Conservation (phyloP, 768 basidiomycete genomes). For the Lactifluus pinguis region DNA sequence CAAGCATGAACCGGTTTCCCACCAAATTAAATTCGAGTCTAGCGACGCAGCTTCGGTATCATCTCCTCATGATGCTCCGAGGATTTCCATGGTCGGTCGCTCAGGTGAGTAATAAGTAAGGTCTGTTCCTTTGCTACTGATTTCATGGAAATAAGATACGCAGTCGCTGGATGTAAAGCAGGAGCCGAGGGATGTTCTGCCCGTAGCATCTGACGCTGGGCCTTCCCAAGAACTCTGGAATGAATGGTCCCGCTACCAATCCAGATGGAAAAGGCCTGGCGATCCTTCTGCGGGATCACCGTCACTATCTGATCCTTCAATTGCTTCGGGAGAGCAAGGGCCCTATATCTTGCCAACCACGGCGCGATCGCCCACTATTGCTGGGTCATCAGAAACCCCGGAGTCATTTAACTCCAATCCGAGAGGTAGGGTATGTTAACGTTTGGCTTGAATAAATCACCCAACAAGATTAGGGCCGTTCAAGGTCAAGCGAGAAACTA, state of each 20-base stretch:
- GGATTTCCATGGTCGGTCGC: too few species aligned
- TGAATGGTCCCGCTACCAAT: constrained; percentile 6
- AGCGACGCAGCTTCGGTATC: neutral
- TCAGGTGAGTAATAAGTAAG: neutral
- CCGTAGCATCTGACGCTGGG: neutral
- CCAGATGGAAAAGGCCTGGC: neutral
- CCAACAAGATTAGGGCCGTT: neutral
- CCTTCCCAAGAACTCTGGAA: constrained; percentile 1
- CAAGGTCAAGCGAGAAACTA: neutral
- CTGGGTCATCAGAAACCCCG: neutral
- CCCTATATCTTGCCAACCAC: neutral
- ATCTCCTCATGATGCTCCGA: neutral
- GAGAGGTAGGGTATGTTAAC: constrained; percentile 2
- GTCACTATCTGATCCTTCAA: neutral
- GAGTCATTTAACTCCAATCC: neutral
- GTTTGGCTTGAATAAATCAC: neutral
- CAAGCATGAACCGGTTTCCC: constrained; percentile 1
- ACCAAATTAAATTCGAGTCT: neutral
- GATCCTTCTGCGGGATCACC: neutral
- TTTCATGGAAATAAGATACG: neutral
- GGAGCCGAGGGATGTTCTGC: neutral
- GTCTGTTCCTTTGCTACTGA: neutral
- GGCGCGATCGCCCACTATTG: neutral
- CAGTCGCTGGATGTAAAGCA: constrained; percentile 1
- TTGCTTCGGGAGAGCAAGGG: neutral